Percentiles rank a stretch among this genome's conserved stretches.
phyloP scores from a whole-genome alignment of 2,329 filamentous ascomycete genomes.

The Cercospora berteroae region DNA sequence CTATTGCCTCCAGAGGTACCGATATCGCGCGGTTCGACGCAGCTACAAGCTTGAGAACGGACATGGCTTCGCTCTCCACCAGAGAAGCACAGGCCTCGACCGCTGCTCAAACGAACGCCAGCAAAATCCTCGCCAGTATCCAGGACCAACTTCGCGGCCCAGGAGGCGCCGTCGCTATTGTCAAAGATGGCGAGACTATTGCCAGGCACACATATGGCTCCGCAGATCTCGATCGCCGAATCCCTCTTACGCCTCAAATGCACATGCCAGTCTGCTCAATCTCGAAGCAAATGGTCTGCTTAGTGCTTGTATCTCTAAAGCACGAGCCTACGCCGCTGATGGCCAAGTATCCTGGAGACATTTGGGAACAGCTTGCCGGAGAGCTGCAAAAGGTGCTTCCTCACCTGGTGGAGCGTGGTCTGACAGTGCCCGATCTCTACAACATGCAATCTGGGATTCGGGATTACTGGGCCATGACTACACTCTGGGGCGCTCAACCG shows the following conservation, averaged over 20 bases:
- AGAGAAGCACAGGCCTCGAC: not conserved
- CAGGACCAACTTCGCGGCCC: slow-evolving; percentile 37
- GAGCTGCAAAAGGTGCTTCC: slow-evolving; percentile 37
- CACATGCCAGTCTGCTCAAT: slow-evolving; percentile 50
- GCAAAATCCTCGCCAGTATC: not conserved
- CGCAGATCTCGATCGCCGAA: slow-evolving; percentile 43
- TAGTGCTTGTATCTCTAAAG: slow-evolving; percentile 40
- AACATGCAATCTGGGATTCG: slow-evolving; percentile 47
- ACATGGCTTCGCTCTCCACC: not conserved
- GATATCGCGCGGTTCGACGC: not conserved
- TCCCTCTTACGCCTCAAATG: slow-evolving; percentile 40
- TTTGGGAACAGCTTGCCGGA: slow-evolving; percentile 24
- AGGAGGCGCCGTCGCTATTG: slow-evolving; percentile 44
- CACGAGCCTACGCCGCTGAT: slow-evolving; percentile 36
- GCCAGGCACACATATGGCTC: slow-evolving; percentile 46
- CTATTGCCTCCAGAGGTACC: not conserved
- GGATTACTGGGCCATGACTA: slow-evolving; percentile 48
- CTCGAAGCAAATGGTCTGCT: slow-evolving; percentile 48
- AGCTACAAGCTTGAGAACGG: not conserved
- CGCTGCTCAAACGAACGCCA: not conserved
- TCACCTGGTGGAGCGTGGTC: slow-evolving; percentile 29
- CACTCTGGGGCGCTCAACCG: slow-evolving; percentile 45
- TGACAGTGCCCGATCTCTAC: slow-evolving; percentile 42
- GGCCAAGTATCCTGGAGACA: slow-evolving; percentile 15
- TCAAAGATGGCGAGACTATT: slow-evolving; percentile 45